phyloP scores from a whole-genome alignment of 441 rosid species.

The Isatis lusitanica region DNA sequence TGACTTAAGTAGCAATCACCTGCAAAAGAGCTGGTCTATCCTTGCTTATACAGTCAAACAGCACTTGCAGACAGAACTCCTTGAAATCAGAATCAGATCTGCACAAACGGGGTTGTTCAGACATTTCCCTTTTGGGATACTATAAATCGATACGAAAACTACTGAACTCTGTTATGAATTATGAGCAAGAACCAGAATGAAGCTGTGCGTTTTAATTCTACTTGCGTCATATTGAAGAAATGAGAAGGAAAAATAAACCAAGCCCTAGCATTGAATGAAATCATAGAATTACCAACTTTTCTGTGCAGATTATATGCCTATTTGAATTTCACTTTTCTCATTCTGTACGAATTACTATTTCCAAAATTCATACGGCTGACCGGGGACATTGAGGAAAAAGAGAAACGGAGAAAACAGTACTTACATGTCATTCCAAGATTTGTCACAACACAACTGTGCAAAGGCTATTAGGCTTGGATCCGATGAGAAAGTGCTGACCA shows the following conservation, averaged over 20 bases:
- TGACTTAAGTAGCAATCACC: conserved; percentile 45
- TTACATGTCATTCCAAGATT: conserved; percentile 85
- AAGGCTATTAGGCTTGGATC: conserved; percentile 97
- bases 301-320: not conserved
- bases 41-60: conserved; percentile 95
- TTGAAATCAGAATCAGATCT: conserved; percentile 86
- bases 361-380: not conserved
- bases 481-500: conserved; percentile 94
- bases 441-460: conserved; percentile 90
- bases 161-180: conserved; percentile 3
- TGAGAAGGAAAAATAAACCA: not conserved
- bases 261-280: not conserved
- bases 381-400: not conserved
- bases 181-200: conserved; percentile 5
- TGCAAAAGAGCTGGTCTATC: conserved; percentile 95
- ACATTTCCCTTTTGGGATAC: not conserved
- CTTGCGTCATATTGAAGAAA: not conserved
- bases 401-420: conserved; percentile 7
- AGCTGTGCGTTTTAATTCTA: not conserved
- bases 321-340: not conserved
- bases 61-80: conserved; percentile 94
- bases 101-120: conserved; percentile 35
- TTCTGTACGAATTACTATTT: not conserved
- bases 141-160: not conserved
- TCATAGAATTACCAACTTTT: not conserved